Evolutionary conservation across 306 rosid species (phyloP), one percentile per base, ranked within the genome.

Genomic region (Rosa persica): DNA sequence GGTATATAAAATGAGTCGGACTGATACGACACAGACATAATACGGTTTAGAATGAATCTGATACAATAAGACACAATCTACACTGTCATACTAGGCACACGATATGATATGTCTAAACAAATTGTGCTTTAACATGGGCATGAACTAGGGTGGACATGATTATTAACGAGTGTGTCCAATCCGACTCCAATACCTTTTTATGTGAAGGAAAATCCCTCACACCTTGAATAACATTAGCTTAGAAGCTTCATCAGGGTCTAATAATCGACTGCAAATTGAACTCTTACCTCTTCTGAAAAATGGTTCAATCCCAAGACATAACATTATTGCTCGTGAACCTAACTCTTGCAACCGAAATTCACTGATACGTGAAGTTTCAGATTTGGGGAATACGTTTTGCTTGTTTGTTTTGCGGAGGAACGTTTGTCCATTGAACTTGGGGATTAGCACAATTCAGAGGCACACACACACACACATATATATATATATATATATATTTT

Each of bases 1-100:
- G 55, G 47, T 68, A 52, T 68, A 52, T 61, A 34, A 78, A 39
- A 22, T 9, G 44, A 60, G 43, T 43, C 30, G 34, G 78, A 57
- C 17, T 73, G 77, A 54, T 27, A 55, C 22, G 68, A 58, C 66
- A 73, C 8, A 34, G 22, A 57, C 25, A 36, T 52, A 73, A 38
- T 73, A 72, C 16, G 17, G 15, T 71, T 71, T 47, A 15, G 12
- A 71, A 48, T 16, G 47, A 12, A 38, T 39, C 71, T 19, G 25
- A 38, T 66, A 66, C 47, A 17, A 9, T 20, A 34, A 64, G 22
- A 66, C 71, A 36, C 47, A 36, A 66, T 66, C 71, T 66, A 66
- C 47, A 38, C 46, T 39, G 71, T 17, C 71, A 66, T 47, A 48
- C 75, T 70, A 16, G 40, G 55, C 42, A 38, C 25, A 38, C 25